Evolutionary conservation across 495 filamentous ascomycete species (phyloP), one percentile per base, ranked within the genome.

Genomic region (Glonium stellatum): DNA sequence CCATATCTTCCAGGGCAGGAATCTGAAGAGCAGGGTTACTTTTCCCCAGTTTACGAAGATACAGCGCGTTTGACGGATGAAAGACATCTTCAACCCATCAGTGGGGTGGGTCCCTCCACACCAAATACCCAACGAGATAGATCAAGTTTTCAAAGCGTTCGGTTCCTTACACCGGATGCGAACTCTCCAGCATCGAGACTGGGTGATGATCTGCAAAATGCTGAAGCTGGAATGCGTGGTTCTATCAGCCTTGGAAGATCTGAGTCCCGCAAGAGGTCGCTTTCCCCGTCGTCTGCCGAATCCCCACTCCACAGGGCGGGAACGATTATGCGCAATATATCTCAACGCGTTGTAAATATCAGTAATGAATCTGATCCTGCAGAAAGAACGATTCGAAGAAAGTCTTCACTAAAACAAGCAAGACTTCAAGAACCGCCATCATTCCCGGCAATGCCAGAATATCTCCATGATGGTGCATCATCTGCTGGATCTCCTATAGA

Each of bases 341-440:
- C 95, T 19, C 90, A 96, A 74, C 90, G 93, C 72, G 90, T 99
- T 58, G 93, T 97, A 67, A 97, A 96, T 70, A 78, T 99, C 59
- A 95, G 92, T 75, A 95, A 93, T 68, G 91, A 97, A 64, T 82
- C 85, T 8, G 84, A 87, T 62, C 75, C 89, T 37, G 79, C 93
- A 19, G 89, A 92, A 62, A 85, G 90, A 61, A 81, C 80, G n/a
- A 79, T 87, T 27, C 77, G 82, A 54, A 79, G 87, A 60, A 83
- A 90, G 59, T 84, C 87, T 53, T 81, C 79, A 5, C 67, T 76
- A 42, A 79, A 75, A 61, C 77, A 76, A 61, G 67, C 79, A 27
- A 75, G 79, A 58, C 67, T 80, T 66, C 76, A 83, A 35, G 79
- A 69, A 50, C 81, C 80, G 12, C 82, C 82, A 18, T 75, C 79